Evolutionary conservation across 2,329 filamentous ascomycete genomes (phyloP).

Genomic region (Pseudocercospora eumusae): DNA sequence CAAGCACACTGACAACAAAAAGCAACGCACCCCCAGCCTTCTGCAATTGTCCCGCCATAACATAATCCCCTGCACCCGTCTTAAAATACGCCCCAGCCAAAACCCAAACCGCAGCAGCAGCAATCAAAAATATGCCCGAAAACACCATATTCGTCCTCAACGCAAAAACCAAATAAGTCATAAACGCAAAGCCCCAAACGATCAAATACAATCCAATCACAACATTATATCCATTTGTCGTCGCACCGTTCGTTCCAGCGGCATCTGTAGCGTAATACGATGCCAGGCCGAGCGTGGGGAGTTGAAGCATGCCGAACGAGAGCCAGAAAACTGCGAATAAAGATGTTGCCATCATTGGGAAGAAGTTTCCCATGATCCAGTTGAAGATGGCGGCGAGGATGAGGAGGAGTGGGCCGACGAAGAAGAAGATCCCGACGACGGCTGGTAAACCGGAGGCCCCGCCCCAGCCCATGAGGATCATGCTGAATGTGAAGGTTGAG

Average conservation of each 20-base stretch:
- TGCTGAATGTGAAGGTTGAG: slow-evolving; percentile 44
- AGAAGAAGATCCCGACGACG: slow-evolving; percentile 47
- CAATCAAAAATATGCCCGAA: slow-evolving; percentile 52
- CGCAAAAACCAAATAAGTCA: slow-evolving; percentile 56
- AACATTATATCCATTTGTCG: slow-evolving; percentile 51
- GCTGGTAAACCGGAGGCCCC: slow-evolving; percentile 42
- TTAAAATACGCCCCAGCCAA: slow-evolving; percentile 55
- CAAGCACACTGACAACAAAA: slow-evolving; percentile 52
- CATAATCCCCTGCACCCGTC: slow-evolving; percentile 48
- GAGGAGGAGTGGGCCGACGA: slow-evolving; percentile 52
- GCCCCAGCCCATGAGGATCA: slow-evolving; percentile 46
- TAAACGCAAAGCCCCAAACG: slow-evolving; percentile 56
- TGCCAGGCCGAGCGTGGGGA: slow-evolving; percentile 53
- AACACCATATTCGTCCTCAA: slow-evolving; percentile 55
- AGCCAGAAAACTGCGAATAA: slow-evolving; percentile 58
- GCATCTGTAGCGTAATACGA: slow-evolving; percentile 47
- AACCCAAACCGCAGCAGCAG: slow-evolving; percentile 50
- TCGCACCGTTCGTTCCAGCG: slow-evolving; percentile 47
- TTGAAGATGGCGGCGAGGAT: slow-evolving; percentile 54
- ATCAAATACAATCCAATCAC: slow-evolving; percentile 54
- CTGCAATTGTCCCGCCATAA: slow-evolving; percentile 47
- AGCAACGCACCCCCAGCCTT: slow-evolving; percentile 46
- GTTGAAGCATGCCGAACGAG: slow-evolving; percentile 54
- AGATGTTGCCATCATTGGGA: slow-evolving; percentile 44
- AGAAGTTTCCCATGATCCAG: slow-evolving; percentile 57